Evolutionary conservation across 2,329 filamentous ascomycete species (phyloP), one percentile per base, ranked within the genome.

Genomic region (Fusarium concolor): DNA sequence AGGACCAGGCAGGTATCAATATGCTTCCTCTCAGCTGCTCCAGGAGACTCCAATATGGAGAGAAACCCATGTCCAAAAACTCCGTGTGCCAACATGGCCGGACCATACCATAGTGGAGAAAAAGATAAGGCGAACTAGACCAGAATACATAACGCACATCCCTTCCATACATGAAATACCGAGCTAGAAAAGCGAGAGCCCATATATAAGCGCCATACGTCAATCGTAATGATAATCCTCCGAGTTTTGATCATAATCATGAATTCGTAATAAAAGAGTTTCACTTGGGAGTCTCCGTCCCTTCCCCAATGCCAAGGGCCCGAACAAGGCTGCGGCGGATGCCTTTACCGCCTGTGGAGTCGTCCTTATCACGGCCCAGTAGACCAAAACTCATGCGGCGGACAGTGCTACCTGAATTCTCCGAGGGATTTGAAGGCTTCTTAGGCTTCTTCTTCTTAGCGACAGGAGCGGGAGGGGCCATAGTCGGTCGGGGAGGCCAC

Each of bases 401-500:
- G 20, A 76, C 70, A 5, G 76, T 72, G 31, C 74, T 80, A 53
- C 73, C 67, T 18, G 65, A 42, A 9, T 71, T 74, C 18, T 76
- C 76, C 28, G 59, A 29, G 5, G 68, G 58, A 5, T 62, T 56
- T 3, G 65, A 50, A 2, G 70, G 56, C 29, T 71, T 71, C 73
- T 77, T 76, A 67, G 54, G 56, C 53, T 79, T 83, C 76, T 78
- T 83, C 70, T 79, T 83, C 38, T 79, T 79, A 12, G 78, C 74
- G 5, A 77, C 78, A 6, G 80, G 74, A 12, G 69, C 35, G 70
- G 78, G 62, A 73, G 78, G 54, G 70, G 80, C 56, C 81, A 65
- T 84, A 77, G 74, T 86, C 82, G 44, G 83, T 71, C 45, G 85
- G 74, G 18, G 93, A 6, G 95, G 94, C 95, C 95, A 98, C 78